Conservation (phyloP, 371 early-diverging fungal species). For the Choanephora cucurbitarum region DNA sequence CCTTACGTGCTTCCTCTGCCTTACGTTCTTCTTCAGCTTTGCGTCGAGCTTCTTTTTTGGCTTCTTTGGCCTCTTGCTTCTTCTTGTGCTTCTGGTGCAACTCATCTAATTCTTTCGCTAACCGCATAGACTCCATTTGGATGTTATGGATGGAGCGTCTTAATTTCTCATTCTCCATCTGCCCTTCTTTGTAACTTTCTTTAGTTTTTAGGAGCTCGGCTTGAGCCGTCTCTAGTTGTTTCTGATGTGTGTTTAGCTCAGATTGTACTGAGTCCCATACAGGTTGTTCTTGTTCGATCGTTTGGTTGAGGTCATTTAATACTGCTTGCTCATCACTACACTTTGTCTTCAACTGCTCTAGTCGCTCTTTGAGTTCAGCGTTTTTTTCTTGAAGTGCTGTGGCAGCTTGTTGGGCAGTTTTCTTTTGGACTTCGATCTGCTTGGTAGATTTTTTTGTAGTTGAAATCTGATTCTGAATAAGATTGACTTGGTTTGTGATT, state of each 20-base stretch:
- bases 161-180: conserved; percentile 36
- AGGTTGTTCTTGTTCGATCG: conserved; percentile 25
- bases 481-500: conserved; percentile 43
- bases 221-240: conserved; percentile 18
- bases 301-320: conserved; percentile 24
- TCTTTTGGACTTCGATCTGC: conserved; percentile 28
- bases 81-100: conserved; percentile 16
- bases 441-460: conserved; percentile 24
- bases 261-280: conserved; percentile 23
- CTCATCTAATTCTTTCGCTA: conserved; percentile 28
- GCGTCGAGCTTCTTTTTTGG: conserved; percentile 14
- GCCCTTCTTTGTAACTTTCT: conserved; percentile 33
- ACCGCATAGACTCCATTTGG: conserved; percentile 39
- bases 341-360: conserved; percentile 11
- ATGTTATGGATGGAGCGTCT: conserved; percentile 39
- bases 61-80: conserved; percentile 30
- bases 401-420: conserved; percentile 20
- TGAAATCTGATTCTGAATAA: conserved; percentile 43
- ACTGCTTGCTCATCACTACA: conserved; percentile 11
- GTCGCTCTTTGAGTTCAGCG: conserved; percentile 22
- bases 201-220: conserved; percentile 21
- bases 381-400: conserved; percentile 31
- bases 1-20: conserved; percentile 10
- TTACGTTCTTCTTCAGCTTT: conserved; percentile 13
- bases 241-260: conserved; percentile 26